phyloP scores from a whole-genome alignment of 495 filamentous ascomycete genomes.

The Lineolata rhizophorae region DNA sequence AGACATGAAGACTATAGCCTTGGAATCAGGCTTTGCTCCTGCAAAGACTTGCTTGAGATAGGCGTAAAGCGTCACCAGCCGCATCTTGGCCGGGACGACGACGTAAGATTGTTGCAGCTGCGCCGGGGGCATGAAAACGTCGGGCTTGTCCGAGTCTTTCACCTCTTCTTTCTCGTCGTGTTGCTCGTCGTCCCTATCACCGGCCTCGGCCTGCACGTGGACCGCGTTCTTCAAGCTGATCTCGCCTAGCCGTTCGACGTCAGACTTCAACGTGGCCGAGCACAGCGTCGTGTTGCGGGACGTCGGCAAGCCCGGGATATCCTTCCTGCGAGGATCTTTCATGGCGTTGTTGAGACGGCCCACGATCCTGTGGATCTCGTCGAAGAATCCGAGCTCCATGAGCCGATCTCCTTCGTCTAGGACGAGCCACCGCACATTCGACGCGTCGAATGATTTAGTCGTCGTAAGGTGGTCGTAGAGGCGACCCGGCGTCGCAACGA shows the following conservation, averaged over 20 bases:
- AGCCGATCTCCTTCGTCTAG: slow-evolving; percentile 89
- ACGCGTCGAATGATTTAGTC: slow-evolving; percentile 70
- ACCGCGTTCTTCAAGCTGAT: slow-evolving; percentile 86
- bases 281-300: slow-evolving; percentile 76
- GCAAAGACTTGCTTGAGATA: slow-evolving; percentile 70
- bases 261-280: slow-evolving; percentile 93
- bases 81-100: slow-evolving; percentile 68
- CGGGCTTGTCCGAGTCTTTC: slow-evolving; percentile 22
- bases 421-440: slow-evolving; percentile 78
- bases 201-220: slow-evolving; percentile 52
- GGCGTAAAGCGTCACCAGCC: slow-evolving; percentile 67
- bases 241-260: slow-evolving; percentile 74
- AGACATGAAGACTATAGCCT: slow-evolving; percentile 87
- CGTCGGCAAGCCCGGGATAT: slow-evolving; percentile 35
- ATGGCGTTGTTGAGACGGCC: slow-evolving; percentile 23
- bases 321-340: slow-evolving; percentile 17
- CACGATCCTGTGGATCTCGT: slow-evolving; percentile 64
- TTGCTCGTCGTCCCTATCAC: slow-evolving; percentile 23
- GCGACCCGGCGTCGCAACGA: slow-evolving; percentile 84
- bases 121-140: slow-evolving; percentile 56
- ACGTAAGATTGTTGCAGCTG: slow-evolving; percentile 84
- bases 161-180: slow-evolving; percentile 20
- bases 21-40: slow-evolving; percentile 71
- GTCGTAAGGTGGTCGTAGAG: slow-evolving; percentile 80
- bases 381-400: slow-evolving; percentile 94